Conservation (phyloP, 2,329 filamentous ascomycete species). For the Xylariaceae sp. region DNA sequence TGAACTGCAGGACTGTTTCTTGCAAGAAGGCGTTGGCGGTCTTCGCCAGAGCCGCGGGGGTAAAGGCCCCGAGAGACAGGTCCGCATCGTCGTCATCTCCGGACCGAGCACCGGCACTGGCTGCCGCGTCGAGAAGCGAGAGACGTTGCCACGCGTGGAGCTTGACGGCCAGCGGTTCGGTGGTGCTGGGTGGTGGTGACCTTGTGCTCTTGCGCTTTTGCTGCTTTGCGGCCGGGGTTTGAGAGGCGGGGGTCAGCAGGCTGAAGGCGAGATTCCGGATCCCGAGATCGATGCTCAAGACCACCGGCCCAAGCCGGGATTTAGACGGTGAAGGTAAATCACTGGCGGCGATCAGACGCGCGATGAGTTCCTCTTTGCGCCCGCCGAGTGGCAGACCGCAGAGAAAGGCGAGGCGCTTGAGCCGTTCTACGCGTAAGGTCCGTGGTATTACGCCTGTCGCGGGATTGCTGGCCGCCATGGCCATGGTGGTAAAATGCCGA, state of each 20-base stretch:
- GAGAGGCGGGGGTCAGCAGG: conserved; percentile 50
- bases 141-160: conserved; percentile 45
- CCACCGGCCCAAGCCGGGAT: conserved; percentile 40
- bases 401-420: conserved; percentile 64
- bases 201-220: conserved; percentile 2
- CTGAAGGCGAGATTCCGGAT: conserved; percentile 82
- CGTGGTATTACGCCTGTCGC: neutral
- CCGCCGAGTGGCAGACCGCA: conserved; percentile 66
- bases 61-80: conserved; percentile 30
- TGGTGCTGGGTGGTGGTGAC: neutral
- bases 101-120: neutral
- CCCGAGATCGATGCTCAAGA: conserved; percentile 85
- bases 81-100: neutral
- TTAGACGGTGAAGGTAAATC: neutral
- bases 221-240: neutral
- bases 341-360: conserved; percentile 53
- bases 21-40: conserved; percentile 43
- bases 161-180: conserved; percentile 28
- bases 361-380: conserved; percentile 60
- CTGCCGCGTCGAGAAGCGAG: conserved; percentile 16
- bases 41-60: conserved; percentile 43
- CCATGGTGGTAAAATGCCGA: neutral
- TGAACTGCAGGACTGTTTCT: conserved; percentile 50
- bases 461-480: neutral
- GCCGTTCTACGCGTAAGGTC: conserved; percentile 52